Conservation (phyloP, 2,329 filamentous ascomycete species). For the Didymella lethalis region DNA sequence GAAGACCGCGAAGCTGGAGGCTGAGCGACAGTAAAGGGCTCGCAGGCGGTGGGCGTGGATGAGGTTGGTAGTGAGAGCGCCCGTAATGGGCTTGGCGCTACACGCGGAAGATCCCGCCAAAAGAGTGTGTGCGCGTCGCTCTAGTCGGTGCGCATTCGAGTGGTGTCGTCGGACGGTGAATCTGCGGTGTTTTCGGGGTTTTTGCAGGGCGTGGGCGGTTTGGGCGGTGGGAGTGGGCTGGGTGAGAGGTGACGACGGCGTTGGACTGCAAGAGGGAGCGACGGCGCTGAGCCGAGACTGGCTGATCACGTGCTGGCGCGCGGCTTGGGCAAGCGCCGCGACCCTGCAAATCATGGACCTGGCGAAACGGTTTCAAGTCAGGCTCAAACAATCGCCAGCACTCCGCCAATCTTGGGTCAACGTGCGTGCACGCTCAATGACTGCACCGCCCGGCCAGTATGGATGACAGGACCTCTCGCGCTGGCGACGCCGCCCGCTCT, state of each 20-base stretch:
- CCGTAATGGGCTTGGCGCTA: slow-evolving; percentile 36
- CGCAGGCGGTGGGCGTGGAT: slow-evolving; percentile 25
- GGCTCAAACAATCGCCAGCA: slow-evolving; percentile 18
- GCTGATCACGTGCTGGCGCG: slow-evolving; percentile 11
- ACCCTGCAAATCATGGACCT: not conserved
- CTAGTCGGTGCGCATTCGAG: slow-evolving; percentile 45
- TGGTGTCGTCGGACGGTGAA: slow-evolving; percentile 19
- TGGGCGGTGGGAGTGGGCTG: slow-evolving; percentile 15
- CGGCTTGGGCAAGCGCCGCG: not conserved
- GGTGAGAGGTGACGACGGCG: slow-evolving; percentile 23
- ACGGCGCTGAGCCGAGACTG: not conserved
- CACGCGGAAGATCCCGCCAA: slow-evolving; percentile 43
- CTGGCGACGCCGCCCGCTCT: slow-evolving; percentile 22
- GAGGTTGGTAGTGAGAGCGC: slow-evolving; percentile 32
- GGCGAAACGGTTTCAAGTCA: slow-evolving; percentile 14
- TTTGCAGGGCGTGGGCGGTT: slow-evolving; percentile 11
- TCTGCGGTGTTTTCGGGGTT: slow-evolving; percentile 9
- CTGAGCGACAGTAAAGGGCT: slow-evolving; percentile 22
- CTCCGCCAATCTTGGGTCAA: slow-evolving; percentile 13
- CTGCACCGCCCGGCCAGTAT: slow-evolving; percentile 37
- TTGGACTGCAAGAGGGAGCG: not conserved
- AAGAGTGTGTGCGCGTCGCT: slow-evolving; percentile 32
- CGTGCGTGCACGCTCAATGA: slow-evolving; percentile 27
- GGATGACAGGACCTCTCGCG: slow-evolving; percentile 40
- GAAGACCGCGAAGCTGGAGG: slow-evolving; percentile 26